Percentiles rank a stretch among this genome's conserved stretches.
phyloP scores from a whole-genome alignment of 202 grass and related monocot genomes.

The Panicum virgatum region DNA sequence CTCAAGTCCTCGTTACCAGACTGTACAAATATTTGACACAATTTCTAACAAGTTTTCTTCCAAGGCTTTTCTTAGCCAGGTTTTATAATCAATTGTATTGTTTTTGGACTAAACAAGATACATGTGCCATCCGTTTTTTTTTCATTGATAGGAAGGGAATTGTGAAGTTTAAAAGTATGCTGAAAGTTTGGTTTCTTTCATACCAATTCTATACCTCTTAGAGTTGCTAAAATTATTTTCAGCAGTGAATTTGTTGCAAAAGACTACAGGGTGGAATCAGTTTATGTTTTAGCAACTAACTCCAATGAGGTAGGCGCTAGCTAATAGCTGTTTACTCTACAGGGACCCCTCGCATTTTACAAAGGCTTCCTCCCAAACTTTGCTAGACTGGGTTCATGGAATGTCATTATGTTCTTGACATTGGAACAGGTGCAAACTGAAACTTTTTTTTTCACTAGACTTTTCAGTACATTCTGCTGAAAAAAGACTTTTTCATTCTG shows the following conservation, averaged over 20 bases:
- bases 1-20: too few species aligned
- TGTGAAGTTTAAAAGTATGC: too few species aligned
- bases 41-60: too few species aligned
- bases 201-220: background rate
- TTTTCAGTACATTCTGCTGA: background rate
- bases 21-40: too few species aligned
- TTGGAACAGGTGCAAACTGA: slow-evolving; percentile 71
- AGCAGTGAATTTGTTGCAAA: background rate
- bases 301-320: background rate
- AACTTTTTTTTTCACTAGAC: background rate
- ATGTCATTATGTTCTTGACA: slow-evolving; percentile 99
- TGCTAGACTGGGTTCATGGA: slow-evolving; percentile 92
- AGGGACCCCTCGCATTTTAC: slow-evolving; percentile 93
- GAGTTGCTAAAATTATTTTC: background rate
- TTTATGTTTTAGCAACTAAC: background rate
- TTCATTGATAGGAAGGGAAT: too few species aligned
- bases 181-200: background rate
- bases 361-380: slow-evolving; percentile 93
- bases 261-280: background rate
- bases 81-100: too few species aligned
- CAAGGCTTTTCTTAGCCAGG: background rate
- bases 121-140: too few species aligned
- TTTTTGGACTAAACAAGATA: background rate
- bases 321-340: slow-evolving; percentile 28
- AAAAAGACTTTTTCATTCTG: background rate